Evolutionary conservation across 495 filamentous ascomycete genomes (phyloP), one percentile per base, ranked within the genome.

Genomic region (Penicillium riverlandense): DNA sequence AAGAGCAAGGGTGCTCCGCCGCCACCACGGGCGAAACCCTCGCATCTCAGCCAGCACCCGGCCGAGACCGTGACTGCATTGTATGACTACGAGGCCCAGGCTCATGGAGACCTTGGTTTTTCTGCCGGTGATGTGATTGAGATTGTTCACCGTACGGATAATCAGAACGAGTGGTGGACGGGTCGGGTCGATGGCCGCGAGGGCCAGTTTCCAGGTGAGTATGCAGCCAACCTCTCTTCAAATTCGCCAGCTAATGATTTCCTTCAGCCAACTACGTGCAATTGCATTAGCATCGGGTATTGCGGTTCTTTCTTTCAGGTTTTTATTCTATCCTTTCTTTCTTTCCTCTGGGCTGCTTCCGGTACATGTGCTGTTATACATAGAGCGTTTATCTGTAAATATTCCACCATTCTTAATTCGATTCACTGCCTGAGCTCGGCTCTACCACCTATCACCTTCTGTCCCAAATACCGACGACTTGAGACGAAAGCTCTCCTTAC

Each of bases 161-260:
- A 94, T 50, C 85, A 86, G 39, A 95, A 99, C 54, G 92, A 97
- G 65, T 99, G 92, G 92, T 99, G 92, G 92, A 81, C 73, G 2
- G 92, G 92, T 6, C 82, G 76, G 59, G 48, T 92, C 43, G 69
- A 80, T 47, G 90, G 86, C 14, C 79, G 80, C 62, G 71, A 85
- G 53, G 92, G 92, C 33, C 92, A 97, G 64, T 97, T 98, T 63
- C 92, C 92, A 52, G 92, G 92, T 90, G 77, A 67, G 80, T 76
- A 45, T 45, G 15, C 1, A 11, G 4, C 35, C 27, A 29, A 8
- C 2, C 37, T 29, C 1, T n/a, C 16, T 27, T 36, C 6, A 28
- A 29, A n/a, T 32, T 41, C 53, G 47, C 29, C 42, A 29, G 36
- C 46, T 12, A 36, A 22, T 43, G 22, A 3, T 4, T 22, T 22